These are phyloP conservation scores for Lantana camara DNA, from an alignment of 257 asterid genomes.

Conservation along the genomic window DNA sequence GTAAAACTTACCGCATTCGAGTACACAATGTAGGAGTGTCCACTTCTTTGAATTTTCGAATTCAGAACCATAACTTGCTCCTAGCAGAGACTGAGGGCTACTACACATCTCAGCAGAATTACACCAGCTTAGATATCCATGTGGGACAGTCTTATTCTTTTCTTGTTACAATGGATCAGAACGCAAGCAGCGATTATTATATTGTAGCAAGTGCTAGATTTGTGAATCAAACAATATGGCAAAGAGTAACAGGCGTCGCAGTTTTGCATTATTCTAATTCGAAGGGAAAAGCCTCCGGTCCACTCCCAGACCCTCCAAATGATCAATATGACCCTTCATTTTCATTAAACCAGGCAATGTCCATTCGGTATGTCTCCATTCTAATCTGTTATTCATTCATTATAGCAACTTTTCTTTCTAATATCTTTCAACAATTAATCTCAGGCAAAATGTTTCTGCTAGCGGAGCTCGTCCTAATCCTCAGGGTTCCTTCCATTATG, in stretches of 20 bases:
- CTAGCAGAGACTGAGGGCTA: constrained; percentile 92
- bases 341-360: constrained; percentile 79
- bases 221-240: constrained; percentile 87
- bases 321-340: constrained; percentile 60
- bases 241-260: constrained; percentile 91
- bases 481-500: constrained; percentile 95
- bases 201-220: constrained; percentile 92
- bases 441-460: constrained; percentile 89
- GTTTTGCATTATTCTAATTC: constrained; percentile 87
- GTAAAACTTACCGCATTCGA: constrained; percentile 81
- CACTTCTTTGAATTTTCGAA: constrained; percentile 83
- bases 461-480: constrained; percentile 99
- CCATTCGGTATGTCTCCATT: constrained; percentile 62
- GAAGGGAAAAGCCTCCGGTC: constrained; percentile 65
- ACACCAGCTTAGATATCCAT: constrained; percentile 76
- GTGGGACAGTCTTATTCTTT: constrained; percentile 92
- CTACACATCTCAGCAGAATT: constrained; percentile 85
- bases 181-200: constrained; percentile 94
- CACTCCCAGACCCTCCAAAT: constrained; percentile 93
- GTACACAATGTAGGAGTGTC: constrained; percentile 92
- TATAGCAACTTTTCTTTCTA: neutral
- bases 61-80: constrained; percentile 84
- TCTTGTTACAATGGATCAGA: constrained; percentile 88
- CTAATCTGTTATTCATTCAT: neutral
- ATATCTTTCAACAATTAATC: constrained; percentile 5